phyloP scores from a whole-genome alignment of 495 filamentous ascomycete genomes.

The Lophium mytilinum region DNA sequence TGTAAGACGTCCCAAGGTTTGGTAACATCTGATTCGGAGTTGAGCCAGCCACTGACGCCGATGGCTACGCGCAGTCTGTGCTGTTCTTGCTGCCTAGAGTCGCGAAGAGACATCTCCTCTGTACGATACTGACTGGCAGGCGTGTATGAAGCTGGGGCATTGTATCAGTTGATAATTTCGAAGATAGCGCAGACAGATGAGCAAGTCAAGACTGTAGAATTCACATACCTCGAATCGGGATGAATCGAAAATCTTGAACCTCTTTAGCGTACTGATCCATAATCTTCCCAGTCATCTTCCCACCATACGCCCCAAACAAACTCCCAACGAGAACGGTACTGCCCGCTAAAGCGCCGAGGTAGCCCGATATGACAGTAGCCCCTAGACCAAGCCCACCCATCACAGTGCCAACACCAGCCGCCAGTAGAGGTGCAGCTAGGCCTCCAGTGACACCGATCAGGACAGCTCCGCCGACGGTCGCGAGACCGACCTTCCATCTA shows the following conservation, averaged over 20 bases:
- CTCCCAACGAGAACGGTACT: constrained; percentile 23
- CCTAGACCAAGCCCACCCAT: constrained; percentile 77
- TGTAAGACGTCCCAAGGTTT: constrained; percentile 25
- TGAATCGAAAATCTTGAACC: constrained; percentile 27
- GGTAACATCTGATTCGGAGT: constrained; percentile 19
- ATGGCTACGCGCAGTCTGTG: constrained; percentile 27
- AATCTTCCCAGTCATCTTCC: constrained; percentile 26
- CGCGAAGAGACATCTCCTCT: constrained; percentile 13
- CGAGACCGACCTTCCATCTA: constrained; percentile 77
- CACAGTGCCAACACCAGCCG: constrained; percentile 72
- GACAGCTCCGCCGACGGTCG: constrained; percentile 67
- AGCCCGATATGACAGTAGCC: constrained; percentile 55
- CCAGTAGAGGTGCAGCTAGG: constrained; percentile 73
- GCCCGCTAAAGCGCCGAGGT: constrained; percentile 24
- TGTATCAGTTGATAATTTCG: not conserved
- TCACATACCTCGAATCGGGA: constrained; percentile 18
- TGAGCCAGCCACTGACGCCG: constrained; percentile 27
- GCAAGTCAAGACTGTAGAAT: not conserved
- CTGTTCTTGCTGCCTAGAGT: constrained; percentile 17
- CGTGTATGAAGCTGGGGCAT: constrained; percentile 6
- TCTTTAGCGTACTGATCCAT: constrained; percentile 26
- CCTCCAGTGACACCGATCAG: constrained; percentile 76
- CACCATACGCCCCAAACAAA: constrained; percentile 29
- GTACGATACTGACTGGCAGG: constrained; percentile 7
- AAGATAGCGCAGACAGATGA: not conserved